Evolutionary conservation across 2,329 filamentous ascomycete genomes (phyloP).

Genomic region (Exophiala lecanii-corni): DNA sequence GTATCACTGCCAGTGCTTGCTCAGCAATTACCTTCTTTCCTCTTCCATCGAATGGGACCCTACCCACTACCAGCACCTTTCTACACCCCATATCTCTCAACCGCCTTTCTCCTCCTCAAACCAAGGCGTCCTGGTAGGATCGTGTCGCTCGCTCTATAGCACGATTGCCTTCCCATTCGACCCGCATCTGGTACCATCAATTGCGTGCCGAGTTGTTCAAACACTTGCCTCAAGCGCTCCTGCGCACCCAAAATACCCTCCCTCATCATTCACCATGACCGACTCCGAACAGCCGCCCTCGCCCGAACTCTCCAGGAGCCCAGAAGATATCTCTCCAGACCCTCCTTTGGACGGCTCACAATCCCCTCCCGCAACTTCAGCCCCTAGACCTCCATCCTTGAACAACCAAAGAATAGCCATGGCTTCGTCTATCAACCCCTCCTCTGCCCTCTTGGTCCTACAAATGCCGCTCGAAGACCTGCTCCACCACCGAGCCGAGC

Average conservation of each 20-base stretch:
- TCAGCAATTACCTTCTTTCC: neutral
- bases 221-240: neutral
- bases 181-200: no score
- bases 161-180: no score
- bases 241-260: constrained; percentile 2
- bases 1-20: constrained; percentile 3
- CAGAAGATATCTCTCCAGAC: constrained; percentile 10
- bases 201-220: neutral
- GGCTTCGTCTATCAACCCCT: constrained; percentile 58
- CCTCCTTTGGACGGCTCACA: constrained; percentile 5
- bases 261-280: constrained; percentile 19
- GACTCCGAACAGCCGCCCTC: constrained; percentile 15
- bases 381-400: constrained; percentile 15
- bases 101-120: constrained; percentile 1
- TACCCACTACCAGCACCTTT: neutral
- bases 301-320: constrained; percentile 11
- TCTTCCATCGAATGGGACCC: constrained; percentile 10
- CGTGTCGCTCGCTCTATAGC: no score
- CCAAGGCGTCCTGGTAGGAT: no score
- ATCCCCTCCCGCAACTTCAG: constrained; percentile 5
- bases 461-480: constrained; percentile 63
- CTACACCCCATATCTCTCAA: no score
- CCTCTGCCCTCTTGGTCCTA: constrained; percentile 79
- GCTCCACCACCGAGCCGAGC: constrained; percentile 40
- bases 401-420: constrained; percentile 5